phyloP scores from a whole-genome alignment of 768 basidiomycete species.

The Agaricus subrufescens region DNA sequence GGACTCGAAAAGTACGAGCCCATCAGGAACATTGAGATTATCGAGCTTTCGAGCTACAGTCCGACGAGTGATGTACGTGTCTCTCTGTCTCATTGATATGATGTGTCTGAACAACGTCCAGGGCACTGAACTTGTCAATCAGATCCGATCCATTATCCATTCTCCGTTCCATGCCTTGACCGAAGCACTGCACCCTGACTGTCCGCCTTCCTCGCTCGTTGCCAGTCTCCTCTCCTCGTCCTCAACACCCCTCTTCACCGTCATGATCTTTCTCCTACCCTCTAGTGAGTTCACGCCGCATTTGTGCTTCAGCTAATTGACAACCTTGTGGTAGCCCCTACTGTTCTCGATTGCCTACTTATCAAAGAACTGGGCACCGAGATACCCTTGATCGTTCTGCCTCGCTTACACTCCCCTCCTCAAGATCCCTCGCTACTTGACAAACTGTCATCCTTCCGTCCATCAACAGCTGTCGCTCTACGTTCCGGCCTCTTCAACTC shows the following conservation, averaged over 20 bases:
- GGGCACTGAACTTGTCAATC: slow-evolving; percentile 27
- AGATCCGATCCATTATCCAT: slow-evolving; percentile 41
- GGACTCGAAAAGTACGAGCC: slow-evolving; percentile 66
- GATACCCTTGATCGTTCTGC: slow-evolving; percentile 55
- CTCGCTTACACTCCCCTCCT: slow-evolving; percentile 30
- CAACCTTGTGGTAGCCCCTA: slow-evolving; percentile 22
- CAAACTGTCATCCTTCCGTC: slow-evolving; percentile 53
- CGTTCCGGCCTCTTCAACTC: slow-evolving; percentile 60
- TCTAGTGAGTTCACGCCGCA: slow-evolving; percentile 31
- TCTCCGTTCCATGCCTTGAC: slow-evolving; percentile 50
- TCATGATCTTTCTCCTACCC: slow-evolving; percentile 48
- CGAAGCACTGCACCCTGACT: slow-evolving; percentile 48
- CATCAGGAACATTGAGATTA: slow-evolving; percentile 58
- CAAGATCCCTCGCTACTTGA: slow-evolving; percentile 18
- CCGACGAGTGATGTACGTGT: slow-evolving; percentile 40
- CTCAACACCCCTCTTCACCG: slow-evolving; percentile 55
- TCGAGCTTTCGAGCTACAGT: slow-evolving; percentile 44
- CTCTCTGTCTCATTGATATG: not conserved
- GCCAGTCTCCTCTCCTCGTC: slow-evolving; percentile 54
- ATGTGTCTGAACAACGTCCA: slow-evolving; percentile 10
- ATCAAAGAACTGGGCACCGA: slow-evolving; percentile 46
- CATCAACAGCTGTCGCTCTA: slow-evolving; percentile 44
- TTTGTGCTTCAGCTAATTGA: slow-evolving; percentile 9
- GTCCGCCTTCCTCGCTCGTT: slow-evolving; percentile 45
- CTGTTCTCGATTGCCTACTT: slow-evolving; percentile 37